phyloP scores from a whole-genome alignment of 2,329 filamentous ascomycete species.

The Apiospora marii region DNA sequence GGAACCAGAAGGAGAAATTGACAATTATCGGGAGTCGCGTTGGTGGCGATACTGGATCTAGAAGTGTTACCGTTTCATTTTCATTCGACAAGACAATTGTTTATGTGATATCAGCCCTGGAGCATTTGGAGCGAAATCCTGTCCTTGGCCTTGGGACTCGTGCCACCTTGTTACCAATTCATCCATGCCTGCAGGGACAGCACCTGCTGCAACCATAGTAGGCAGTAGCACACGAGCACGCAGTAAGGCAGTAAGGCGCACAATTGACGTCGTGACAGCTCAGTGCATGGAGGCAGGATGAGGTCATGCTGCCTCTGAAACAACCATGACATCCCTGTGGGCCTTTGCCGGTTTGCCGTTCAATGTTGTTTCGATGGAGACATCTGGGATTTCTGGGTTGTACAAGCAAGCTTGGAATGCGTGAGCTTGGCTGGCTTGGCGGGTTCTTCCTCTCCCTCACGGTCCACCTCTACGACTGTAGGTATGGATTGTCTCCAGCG shows the following conservation, averaged over 20 bases:
- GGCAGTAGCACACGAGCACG: no score
- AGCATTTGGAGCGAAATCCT: background rate
- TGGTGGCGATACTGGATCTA: background rate
- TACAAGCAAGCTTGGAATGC: constrained; percentile 1
- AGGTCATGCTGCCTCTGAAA: constrained; percentile 24
- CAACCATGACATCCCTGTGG: constrained; percentile 19
- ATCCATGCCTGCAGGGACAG: background rate
- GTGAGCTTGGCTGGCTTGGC: background rate
- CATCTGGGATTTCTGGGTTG: background rate
- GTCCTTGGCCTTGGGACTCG: background rate
- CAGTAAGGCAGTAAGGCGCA: background rate
- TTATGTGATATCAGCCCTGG: constrained; percentile 19
- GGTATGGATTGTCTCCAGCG: no score
- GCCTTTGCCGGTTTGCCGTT: constrained; percentile 23
- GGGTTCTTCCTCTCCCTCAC: background rate
- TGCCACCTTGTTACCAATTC: background rate
- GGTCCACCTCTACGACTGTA: background rate
- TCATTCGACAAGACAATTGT: background rate
- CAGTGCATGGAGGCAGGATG: constrained; percentile 1
- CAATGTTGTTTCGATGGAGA: constrained; percentile 11
- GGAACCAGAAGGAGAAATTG: background rate
- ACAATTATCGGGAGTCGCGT: background rate
- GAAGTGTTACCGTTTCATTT: constrained; percentile 11
- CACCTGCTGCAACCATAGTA: background rate
- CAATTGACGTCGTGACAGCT: constrained; percentile 20